These are phyloP conservation scores for Phaeotremella fagi DNA, from an alignment of 768 basidiomycete species.

Conservation along the genomic window DNA sequence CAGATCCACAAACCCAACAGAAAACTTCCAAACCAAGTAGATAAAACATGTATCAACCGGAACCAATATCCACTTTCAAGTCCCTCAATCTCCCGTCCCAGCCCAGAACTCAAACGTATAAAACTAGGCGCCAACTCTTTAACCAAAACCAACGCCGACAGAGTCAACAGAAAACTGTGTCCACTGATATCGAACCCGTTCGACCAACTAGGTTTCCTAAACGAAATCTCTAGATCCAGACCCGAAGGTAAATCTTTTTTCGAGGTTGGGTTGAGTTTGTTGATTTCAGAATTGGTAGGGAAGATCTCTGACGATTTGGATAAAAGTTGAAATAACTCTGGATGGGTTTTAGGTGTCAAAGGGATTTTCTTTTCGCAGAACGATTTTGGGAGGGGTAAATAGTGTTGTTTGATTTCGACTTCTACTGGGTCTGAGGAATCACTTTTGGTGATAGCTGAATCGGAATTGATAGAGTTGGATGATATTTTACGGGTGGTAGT, in stretches of 20 bases:
- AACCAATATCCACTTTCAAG: background rate
- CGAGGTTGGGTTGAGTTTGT: slow-evolving; percentile 4
- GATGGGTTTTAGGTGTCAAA: slow-evolving; percentile 4
- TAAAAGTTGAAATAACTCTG: slow-evolving; percentile 10
- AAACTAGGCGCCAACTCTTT: slow-evolving; percentile 60
- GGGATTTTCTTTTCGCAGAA: slow-evolving; percentile 13
- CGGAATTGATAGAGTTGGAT: background rate
- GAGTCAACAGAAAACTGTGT: slow-evolving; percentile 81
- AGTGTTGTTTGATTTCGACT: background rate
- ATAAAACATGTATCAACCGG: slow-evolving; percentile 5
- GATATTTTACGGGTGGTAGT: no score
- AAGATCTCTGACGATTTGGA: background rate
- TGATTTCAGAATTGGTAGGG: background rate
- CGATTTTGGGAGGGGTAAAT: slow-evolving; percentile 9
- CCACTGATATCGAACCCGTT: slow-evolving; percentile 90
- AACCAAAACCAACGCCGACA: slow-evolving; percentile 70
- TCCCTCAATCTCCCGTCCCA: background rate
- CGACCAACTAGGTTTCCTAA: slow-evolving; percentile 58
- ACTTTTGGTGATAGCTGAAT: background rate
- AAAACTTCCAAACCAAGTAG: slow-evolving; percentile 13
- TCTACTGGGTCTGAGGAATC: background rate
- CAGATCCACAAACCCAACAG: slow-evolving; percentile 62
- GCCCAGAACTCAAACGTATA: slow-evolving; percentile 5
- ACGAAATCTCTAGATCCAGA: slow-evolving; percentile 3
- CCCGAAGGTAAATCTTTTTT: background rate